Evolutionary conservation across 2,329 filamentous ascomycete species (phyloP).

Genomic region (Dryadomyces sulphureus): DNA sequence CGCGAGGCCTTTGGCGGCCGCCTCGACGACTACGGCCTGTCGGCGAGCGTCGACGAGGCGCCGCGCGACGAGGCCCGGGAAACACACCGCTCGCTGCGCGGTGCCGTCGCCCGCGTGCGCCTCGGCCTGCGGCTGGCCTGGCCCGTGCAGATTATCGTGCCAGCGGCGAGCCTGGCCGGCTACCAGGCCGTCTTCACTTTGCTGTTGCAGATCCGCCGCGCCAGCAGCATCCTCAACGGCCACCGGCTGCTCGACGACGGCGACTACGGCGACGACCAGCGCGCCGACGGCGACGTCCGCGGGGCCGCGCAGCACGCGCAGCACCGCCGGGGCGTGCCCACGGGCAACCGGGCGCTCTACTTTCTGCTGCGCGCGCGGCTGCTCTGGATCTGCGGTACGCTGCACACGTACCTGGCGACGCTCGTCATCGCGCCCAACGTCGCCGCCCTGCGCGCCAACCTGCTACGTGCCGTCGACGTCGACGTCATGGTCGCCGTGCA

Average conservation of each 20-base stretch:
- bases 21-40: slow-evolving; percentile 21
- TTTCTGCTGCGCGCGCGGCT: slow-evolving; percentile 53
- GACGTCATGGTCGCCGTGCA: slow-evolving; percentile 69
- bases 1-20: slow-evolving; percentile 52
- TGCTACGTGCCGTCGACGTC: slow-evolving; percentile 53
- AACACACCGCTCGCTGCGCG: slow-evolving; percentile 43
- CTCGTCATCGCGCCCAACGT: slow-evolving; percentile 53
- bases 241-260: slow-evolving; percentile 29
- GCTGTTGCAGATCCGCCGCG: slow-evolving; percentile 62
- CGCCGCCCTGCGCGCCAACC: slow-evolving; percentile 35
- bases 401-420: slow-evolving; percentile 64
- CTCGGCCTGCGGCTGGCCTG: slow-evolving; percentile 55
- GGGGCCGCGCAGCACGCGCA: slow-evolving; percentile 14
- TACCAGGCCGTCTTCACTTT: slow-evolving; percentile 66
- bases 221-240: slow-evolving; percentile 49
- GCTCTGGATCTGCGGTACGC: slow-evolving; percentile 60
- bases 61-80: slow-evolving; percentile 15
- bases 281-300: background rate
- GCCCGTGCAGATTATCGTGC: slow-evolving; percentile 59
- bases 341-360: slow-evolving; percentile 31
- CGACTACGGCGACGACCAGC: slow-evolving; percentile 6
- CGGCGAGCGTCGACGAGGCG: background rate
- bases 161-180: slow-evolving; percentile 42
- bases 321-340: background rate
- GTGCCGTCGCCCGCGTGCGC: slow-evolving; percentile 45